Percentiles rank a stretch among this genome's conserved stretches.
These are phyloP conservation scores for Eimeria praecox DNA, from an alignment of 169 alveolate genomes.

Conservation along the genomic window DNA sequence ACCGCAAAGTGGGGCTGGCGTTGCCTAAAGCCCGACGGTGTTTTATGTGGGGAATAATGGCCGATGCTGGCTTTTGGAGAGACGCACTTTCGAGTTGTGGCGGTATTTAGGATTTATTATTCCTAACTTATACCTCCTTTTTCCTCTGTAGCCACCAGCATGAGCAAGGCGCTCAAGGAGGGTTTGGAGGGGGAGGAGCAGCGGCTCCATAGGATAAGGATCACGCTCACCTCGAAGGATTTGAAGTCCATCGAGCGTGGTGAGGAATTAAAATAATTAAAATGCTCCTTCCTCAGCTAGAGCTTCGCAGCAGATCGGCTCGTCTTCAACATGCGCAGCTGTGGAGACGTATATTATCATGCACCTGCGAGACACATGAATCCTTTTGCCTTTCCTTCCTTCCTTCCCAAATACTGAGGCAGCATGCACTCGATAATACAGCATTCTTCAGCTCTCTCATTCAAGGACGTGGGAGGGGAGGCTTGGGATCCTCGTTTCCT, in stretches of 20 bases:
- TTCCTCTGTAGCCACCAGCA: conserved; percentile 79
- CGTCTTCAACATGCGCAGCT: not conserved
- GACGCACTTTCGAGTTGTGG: conserved; percentile 60
- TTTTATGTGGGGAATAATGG: conserved; percentile 34
- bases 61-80: conserved; percentile 16
- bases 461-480: not conserved
- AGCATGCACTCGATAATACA: not conserved
- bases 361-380: conserved; percentile 16
- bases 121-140: conserved; percentile 38
- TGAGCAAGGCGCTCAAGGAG: conserved; percentile 89
- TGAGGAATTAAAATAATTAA: conserved; percentile 65
- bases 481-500: not conserved
- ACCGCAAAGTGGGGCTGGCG: conserved; percentile 69
- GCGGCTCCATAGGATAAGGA: conserved; percentile 95
- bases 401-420: not conserved
- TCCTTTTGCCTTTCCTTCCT: not conserved
- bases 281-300: not conserved
- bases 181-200: conserved; percentile 93
- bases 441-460: not conserved
- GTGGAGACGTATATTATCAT: not conserved
- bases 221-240: conserved; percentile 95
- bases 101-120: conserved; percentile 46
- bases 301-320: not conserved
- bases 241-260: conserved; percentile 94
- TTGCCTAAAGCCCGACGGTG: conserved; percentile 30